Conservation (phyloP, 768 basidiomycete species). For the Mycena vitilis region DNA sequence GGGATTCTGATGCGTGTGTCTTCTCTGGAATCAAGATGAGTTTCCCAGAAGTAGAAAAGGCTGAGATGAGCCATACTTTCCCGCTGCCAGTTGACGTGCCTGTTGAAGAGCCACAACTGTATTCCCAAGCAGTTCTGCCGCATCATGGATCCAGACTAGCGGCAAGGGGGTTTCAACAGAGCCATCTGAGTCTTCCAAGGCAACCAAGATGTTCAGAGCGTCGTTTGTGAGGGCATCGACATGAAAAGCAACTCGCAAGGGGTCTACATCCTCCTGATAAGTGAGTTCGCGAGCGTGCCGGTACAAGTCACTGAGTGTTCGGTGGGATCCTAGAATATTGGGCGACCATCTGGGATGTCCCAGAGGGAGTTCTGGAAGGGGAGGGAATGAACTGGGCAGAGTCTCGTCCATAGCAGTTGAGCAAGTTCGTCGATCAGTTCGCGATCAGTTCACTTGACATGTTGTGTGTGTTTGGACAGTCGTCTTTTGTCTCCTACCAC, state of each 20-base stretch:
- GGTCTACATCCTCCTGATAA: constrained; percentile 8
- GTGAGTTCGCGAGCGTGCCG: neutral
- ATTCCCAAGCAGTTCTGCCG: neutral
- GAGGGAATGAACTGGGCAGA: neutral
- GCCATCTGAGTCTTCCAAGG: neutral
- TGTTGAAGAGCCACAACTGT: neutral
- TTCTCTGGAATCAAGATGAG: neutral
- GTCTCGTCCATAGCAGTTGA: neutral
- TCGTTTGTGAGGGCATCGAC: constrained; percentile 3
- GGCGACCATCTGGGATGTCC: constrained; percentile 3
- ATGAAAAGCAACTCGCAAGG: neutral
- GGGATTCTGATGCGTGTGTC: neutral
- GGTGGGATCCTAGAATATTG: constrained; percentile 7
- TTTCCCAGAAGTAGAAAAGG: neutral
- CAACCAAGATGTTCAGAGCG: neutral
- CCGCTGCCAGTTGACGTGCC: constrained; percentile 3
- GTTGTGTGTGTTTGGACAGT: neutral
- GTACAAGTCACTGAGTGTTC: neutral
- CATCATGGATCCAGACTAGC: neutral
- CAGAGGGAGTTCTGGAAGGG: neutral
- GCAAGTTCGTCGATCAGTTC: too few species aligned
- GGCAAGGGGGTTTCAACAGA: neutral
- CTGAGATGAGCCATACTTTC: constrained; percentile 1
- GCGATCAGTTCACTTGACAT: too few species aligned
- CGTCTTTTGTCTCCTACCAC: neutral